Conservation (phyloP, 2,329 filamentous ascomycete genomes). For the Mycosphaerelloides madeirae region DNA sequence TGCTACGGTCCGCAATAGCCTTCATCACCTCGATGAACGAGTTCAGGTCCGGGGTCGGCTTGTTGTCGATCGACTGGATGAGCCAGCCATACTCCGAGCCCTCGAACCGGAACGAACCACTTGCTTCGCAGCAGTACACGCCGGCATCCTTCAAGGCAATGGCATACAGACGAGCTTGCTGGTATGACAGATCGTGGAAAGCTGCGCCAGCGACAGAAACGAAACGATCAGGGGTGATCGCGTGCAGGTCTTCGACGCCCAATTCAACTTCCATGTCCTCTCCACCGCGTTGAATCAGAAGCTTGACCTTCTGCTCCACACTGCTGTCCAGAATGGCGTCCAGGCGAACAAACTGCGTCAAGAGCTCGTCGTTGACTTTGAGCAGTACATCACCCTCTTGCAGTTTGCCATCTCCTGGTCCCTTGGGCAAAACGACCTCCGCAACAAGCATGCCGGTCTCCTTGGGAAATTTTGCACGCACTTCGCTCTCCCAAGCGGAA, state of each 20-base stretch:
- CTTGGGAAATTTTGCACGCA: slow-evolving; percentile 77
- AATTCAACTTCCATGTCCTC: slow-evolving; percentile 81
- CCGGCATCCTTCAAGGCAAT: slow-evolving; percentile 73
- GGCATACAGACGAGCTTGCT: slow-evolving; percentile 92
- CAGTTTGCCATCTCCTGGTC: slow-evolving; percentile 79
- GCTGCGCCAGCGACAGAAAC: slow-evolving; percentile 89
- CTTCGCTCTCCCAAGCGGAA: slow-evolving; percentile 77
- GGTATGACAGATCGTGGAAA: slow-evolving; percentile 95
- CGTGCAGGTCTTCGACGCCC: slow-evolving; percentile 81
- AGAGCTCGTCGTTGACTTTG: slow-evolving; percentile 86
- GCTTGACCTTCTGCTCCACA: slow-evolving; percentile 70
- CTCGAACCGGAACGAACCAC: slow-evolving; percentile 92
- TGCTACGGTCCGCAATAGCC: slow-evolving; percentile 70
- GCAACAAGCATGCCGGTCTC: slow-evolving; percentile 97
- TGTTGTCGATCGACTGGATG: slow-evolving; percentile 86
- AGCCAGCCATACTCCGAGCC: slow-evolving; percentile 89
- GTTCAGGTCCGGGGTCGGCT: slow-evolving; percentile 80
- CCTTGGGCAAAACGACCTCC: slow-evolving; percentile 87
- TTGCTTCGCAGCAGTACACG: slow-evolving; percentile 90
- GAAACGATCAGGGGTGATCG: slow-evolving; percentile 92
- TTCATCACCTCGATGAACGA: slow-evolving; percentile 90
- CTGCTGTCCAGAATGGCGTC: slow-evolving; percentile 88
- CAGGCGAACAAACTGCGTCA: slow-evolving; percentile 87
- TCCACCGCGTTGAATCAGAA: slow-evolving; percentile 84
- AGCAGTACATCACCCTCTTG: slow-evolving; percentile 92